A percentile compares a stretch with the other conserved stretches of the same genome.
Conservation (phyloP, 2,329 filamentous ascomycete genomes). For the Cladosporium colombiae region DNA sequence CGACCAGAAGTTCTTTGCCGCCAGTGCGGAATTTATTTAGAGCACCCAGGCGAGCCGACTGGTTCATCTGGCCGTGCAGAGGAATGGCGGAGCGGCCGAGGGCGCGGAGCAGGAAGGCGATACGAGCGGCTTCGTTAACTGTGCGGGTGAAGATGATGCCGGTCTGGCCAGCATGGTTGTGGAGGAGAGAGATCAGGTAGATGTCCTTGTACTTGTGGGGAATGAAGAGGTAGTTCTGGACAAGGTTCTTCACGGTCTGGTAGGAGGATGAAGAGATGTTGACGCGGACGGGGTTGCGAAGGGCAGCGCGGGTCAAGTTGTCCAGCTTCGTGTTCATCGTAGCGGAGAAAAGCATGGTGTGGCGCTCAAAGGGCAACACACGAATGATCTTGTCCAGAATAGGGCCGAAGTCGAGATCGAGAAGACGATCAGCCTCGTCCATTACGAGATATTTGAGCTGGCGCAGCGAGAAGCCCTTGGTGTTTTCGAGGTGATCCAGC, state of each 20-base stretch:
- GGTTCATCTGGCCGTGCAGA: constrained; percentile 86
- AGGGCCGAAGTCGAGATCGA: constrained; percentile 93
- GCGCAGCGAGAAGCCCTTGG: constrained; percentile 87
- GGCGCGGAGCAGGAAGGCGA: constrained; percentile 78
- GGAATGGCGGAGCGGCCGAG: constrained; percentile 91
- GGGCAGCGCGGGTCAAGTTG: constrained; percentile 82
- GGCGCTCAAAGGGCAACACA: constrained; percentile 73
- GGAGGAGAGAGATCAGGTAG: constrained; percentile 82
- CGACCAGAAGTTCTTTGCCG: constrained; percentile 82
- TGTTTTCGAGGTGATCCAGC: constrained; percentile 92
- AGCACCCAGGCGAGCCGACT: constrained; percentile 81
- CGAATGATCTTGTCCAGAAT: constrained; percentile 92
- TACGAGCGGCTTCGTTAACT: constrained; percentile 83
- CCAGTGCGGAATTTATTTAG: constrained; percentile 85
- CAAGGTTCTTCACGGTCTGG: constrained; percentile 84
- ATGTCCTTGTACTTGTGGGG: constrained; percentile 86
- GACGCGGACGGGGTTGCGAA: constrained; percentile 81
- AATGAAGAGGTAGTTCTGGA: constrained; percentile 84
- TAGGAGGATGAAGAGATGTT: constrained; percentile 81
- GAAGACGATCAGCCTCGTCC: constrained; percentile 88
- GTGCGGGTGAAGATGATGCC: constrained; percentile 91
- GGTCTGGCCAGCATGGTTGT: constrained; percentile 82
- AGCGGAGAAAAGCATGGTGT: constrained; percentile 89
- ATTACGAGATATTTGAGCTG: constrained; percentile 86
- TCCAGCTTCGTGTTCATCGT: constrained; percentile 95